phyloP scores from a whole-genome alignment of 1,139 yeast genomes.

The Debaryomyces psychrophilus region DNA sequence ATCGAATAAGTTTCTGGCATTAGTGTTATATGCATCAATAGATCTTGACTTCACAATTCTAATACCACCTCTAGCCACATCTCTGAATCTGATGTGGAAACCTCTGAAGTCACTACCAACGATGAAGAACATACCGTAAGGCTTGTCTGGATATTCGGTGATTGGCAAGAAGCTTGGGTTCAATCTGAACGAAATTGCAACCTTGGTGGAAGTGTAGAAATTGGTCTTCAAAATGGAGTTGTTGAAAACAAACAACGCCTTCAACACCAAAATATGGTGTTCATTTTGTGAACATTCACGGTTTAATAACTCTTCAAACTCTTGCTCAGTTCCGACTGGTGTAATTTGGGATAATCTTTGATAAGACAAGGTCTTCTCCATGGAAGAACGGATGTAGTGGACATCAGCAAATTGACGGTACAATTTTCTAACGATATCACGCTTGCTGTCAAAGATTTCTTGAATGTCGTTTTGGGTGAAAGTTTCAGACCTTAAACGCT shows the following conservation, averaged over 20 bases:
- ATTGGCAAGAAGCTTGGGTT: constrained; percentile 83
- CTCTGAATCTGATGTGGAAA: constrained; percentile 95
- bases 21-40: constrained; percentile 81
- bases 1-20: constrained; percentile 87
- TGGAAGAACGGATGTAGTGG: constrained; percentile 76
- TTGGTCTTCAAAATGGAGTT: constrained; percentile 88
- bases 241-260: constrained; percentile 83
- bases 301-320: constrained; percentile 67
- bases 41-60: constrained; percentile 91
- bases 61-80: constrained; percentile 97
- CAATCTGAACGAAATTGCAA: constrained; percentile 90
- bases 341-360: constrained; percentile 81
- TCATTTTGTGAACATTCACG: constrained; percentile 81
- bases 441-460: constrained; percentile 72
- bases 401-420: constrained; percentile 91
- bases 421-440: constrained; percentile 75
- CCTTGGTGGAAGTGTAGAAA: constrained; percentile 91
- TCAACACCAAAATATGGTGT: constrained; percentile 76
- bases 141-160: constrained; percentile 87
- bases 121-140: constrained; percentile 92
- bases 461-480: constrained; percentile 84
- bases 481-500: constrained; percentile 90
- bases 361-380: constrained; percentile 84
- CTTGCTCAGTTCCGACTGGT: constrained; percentile 75
- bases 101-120: constrained; percentile 98